Conservation (phyloP, 192 early-diverging fungal genomes). For the Oehlia diaphana region DNA sequence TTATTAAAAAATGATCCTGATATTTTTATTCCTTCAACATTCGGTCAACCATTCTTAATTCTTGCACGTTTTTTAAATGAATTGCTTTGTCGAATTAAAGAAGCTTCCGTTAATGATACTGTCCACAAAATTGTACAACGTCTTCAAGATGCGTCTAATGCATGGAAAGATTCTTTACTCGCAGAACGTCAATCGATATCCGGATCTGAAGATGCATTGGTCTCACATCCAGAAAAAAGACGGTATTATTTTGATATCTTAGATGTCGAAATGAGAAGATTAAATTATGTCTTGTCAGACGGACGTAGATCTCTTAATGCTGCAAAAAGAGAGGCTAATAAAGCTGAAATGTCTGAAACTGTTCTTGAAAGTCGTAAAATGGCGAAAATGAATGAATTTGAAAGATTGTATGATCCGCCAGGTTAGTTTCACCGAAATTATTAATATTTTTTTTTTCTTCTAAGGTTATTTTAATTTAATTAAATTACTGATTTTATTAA, state of each 20-base stretch:
- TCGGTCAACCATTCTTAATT: constrained; percentile 31
- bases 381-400: background rate
- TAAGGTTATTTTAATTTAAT: constrained; percentile 34
- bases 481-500: background rate
- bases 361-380: background rate
- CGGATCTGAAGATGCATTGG: background rate
- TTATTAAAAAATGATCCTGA: background rate
- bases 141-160: background rate
- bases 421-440: background rate
- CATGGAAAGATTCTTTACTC: background rate
- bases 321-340: background rate
- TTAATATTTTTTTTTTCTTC: background rate
- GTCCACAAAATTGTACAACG: background rate
- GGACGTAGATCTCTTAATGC: background rate
- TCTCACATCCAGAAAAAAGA: background rate
- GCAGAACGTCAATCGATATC: constrained; percentile 9
- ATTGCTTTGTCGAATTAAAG: constrained; percentile 37
- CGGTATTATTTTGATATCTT: constrained; percentile 19
- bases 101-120: constrained; percentile 30
- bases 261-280: constrained; percentile 1
- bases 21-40: background rate
- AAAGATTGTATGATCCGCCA: background rate
- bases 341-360: background rate
- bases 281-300: background rate
- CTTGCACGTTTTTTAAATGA: constrained; percentile 43